Evolutionary conservation across 441 rosid species (phyloP).

Genomic region (Euphorbia neoarborescens): DNA sequence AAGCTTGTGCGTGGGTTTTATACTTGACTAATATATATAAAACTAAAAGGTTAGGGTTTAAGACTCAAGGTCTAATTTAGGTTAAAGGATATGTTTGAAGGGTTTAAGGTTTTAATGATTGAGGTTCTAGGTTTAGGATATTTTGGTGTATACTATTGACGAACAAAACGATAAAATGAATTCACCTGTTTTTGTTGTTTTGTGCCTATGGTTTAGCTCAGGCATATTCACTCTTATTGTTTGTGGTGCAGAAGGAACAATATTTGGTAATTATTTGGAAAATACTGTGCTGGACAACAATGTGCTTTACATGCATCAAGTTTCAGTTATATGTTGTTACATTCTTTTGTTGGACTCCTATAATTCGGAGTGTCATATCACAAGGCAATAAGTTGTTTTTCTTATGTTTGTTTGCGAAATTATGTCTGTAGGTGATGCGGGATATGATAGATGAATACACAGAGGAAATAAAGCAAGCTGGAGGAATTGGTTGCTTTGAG

Average conservation of each 20-base stretch:
- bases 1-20: neutral
- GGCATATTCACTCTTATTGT: neutral
- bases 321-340: neutral
- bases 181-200: neutral
- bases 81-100: neutral
- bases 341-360: neutral
- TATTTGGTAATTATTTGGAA: neutral
- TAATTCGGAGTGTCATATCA: neutral
- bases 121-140: neutral
- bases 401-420: neutral
- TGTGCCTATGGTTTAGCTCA: neutral
- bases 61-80: neutral
- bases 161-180: neutral
- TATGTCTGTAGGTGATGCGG: slow-evolving; percentile 50
- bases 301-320: neutral
- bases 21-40: neutral
- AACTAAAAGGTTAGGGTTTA: neutral
- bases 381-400: neutral
- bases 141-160: neutral
- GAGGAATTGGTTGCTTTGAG: slow-evolving; percentile 82
- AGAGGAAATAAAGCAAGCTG: slow-evolving; percentile 72
- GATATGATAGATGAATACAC: slow-evolving; percentile 81
- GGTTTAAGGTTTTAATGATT: neutral
- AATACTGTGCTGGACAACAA: neutral
- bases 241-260: neutral